These are phyloP conservation scores for Carex sylvatica DNA, from an alignment of 202 grass and related monocot genomes.

Conservation along the genomic window DNA sequence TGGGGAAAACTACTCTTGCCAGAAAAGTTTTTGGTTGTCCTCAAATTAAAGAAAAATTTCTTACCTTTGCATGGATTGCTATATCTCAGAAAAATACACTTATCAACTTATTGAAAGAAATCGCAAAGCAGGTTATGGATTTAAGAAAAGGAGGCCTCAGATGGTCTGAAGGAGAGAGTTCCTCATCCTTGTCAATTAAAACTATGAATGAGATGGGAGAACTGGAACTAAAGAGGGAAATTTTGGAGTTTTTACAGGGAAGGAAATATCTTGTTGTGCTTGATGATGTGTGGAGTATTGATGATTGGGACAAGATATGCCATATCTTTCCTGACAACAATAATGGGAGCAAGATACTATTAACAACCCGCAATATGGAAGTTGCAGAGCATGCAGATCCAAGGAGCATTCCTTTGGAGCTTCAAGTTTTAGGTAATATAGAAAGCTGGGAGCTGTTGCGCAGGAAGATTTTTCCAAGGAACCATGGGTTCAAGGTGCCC, in stretches of 20 bases:
- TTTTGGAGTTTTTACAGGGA: constrained; percentile 13
- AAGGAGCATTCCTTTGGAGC: constrained; percentile 4
- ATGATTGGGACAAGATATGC: constrained; percentile 14
- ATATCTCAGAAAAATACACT: constrained; percentile 34
- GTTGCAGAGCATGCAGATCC: constrained; percentile 19
- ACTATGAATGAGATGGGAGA: constrained; percentile 2
- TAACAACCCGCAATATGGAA: constrained; percentile 29
- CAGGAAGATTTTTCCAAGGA: constrained; percentile 18
- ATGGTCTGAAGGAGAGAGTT: constrained; percentile 18
- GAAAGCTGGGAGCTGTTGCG: constrained; percentile 29
- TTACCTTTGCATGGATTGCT: constrained; percentile 28
- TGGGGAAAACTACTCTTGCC: constrained; percentile 33
- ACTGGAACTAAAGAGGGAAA: constrained; percentile 22
- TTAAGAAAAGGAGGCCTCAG: not conserved
- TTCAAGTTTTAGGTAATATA: constrained; percentile 20
- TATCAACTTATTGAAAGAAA: constrained; percentile 29
- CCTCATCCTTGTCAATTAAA: not conserved
- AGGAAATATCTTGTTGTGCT: constrained; percentile 39
- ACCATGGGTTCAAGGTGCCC: not conserved
- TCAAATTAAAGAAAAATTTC: constrained; percentile 17
- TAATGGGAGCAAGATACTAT: constrained; percentile 33
- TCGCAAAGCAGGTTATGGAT: constrained; percentile 32
- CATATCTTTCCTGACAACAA: constrained; percentile 18
- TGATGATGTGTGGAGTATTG: constrained; percentile 34
- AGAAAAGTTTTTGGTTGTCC: constrained; percentile 21